Base-by-base conservation (phyloP, 1,139 yeast genomes). In the Hyphopichia khmerensis region DNA sequence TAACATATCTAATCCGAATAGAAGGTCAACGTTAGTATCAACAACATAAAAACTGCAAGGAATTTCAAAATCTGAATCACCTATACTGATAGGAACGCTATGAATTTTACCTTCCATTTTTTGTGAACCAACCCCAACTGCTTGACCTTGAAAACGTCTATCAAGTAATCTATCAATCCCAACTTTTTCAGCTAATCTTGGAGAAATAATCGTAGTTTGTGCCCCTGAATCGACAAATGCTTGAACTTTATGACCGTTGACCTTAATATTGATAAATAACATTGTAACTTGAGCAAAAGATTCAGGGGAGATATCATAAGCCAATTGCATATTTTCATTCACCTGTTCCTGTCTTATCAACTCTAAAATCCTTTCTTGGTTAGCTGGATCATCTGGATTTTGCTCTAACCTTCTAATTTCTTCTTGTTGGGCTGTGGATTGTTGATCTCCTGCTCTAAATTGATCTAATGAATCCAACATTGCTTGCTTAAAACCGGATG, bases 221-320 rank as follows among this genome's bases (percentile, higher is more conserved):
- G 99, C 99, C 2, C 99, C 99, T 0, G 97, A 82, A 60, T 93
- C 99, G 10, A 93, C 96, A 69, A 93, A 88, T 0, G 98, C 98
- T 60, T 88, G 88, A 8, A 90, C 87, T 19, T 83, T 80, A 39
- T 77, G 75, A 0, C 95, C 93, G 56, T 91, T 90, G 21, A 93
- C 85, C 47, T 80, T 82, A 41, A 90, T 75, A 43, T 84, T 75
- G 16, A 93, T 81, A 64, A 84, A 91, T 40, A 93, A 73, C 96
- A 95, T 90, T 34, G 80, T 79, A 3, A 93, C 95, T 1, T 77
- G 66, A 0, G 91, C 84, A 62, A 93, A 93, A 34, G 88, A 78
- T 61, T 93, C 99, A 0, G 99, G 99, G 9, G 91, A 82, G 43
- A 84, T 82, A 48, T 91, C 97, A 60, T 84, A 74, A 0, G 98